Evolutionary conservation across 169 alveolate genomes (phyloP).

Genomic region (Plasmodium gonderi): DNA sequence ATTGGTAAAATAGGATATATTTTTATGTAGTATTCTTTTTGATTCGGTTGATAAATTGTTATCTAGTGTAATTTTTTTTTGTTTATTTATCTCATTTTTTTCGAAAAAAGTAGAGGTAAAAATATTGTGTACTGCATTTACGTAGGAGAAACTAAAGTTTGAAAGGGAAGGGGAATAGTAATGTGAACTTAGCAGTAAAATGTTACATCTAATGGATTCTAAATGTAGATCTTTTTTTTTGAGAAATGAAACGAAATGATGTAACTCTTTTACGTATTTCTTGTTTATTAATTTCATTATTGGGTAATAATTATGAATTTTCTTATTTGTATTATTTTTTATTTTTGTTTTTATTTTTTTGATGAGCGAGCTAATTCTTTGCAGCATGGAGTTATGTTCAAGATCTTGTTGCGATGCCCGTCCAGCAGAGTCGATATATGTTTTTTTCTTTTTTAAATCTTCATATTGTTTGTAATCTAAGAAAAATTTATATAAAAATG

Average conservation of each 20-base stretch:
- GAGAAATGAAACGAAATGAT: not conserved
- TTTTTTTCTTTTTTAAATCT: not conserved
- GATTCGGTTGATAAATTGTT: not conserved
- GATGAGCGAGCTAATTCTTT: constrained; percentile 3
- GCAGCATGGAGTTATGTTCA: constrained; percentile 41
- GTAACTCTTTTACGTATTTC: constrained; percentile 17
- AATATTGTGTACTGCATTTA: not conserved
- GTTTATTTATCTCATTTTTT: not conserved
- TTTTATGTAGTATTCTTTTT: not conserved
- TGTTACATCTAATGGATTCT: constrained; percentile 25
- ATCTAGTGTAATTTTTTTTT: not conserved
- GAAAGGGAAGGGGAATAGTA: not conserved
- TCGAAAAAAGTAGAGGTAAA: constrained; percentile 27
- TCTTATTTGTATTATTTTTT: not conserved
- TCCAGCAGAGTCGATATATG: not conserved
- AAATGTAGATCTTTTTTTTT: constrained; percentile 13
- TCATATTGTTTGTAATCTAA: constrained; percentile 45
- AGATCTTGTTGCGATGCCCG: not conserved
- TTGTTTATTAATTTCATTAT: not conserved
- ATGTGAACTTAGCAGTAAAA: constrained; percentile 17
- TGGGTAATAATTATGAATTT: not conserved
- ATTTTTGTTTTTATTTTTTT: constrained; percentile 27
- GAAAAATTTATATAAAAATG: constrained; percentile 50
- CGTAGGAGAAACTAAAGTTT: constrained; percentile 6
- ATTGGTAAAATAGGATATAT: constrained; percentile 37